Base-by-base conservation (phyloP, 2,329 filamentous ascomycete genomes). In the Fusarium avenaceum region DNA sequence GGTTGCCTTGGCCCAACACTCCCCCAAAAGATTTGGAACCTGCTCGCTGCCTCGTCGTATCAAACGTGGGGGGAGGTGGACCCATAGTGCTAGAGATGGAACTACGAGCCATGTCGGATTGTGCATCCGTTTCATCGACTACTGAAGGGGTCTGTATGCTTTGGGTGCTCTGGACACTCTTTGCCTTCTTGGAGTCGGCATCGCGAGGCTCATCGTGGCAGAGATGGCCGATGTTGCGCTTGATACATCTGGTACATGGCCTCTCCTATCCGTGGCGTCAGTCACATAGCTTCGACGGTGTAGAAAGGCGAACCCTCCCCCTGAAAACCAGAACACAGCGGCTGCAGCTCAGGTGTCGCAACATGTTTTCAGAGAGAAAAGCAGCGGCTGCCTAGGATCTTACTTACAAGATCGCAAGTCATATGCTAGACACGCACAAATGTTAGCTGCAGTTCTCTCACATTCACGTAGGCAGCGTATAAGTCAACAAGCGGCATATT, bases 171-270 rank as follows among this genome's bases (percentile, higher is more conserved):
- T 75, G 76, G 66, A 67, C 67, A 76, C 83, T 86, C 82, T 95
- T 97, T 73, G 87, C 82, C 81, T 94, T 95, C 81, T 96, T 97
- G 63, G 90, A 80, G 66, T 90, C 88, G 72, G 89, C 85, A 76
- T 99, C 95, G 80, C 95, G 90, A 72, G 94, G 95, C 81, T 98
- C 96, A 81, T 99, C 96, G 83, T 97, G 96, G 81, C 96, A 99
- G 71, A 99, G 87, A 81, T 99, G 96, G 75, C 95, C 96, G 80
- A 99, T 99, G 82, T 97, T 97, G 77, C 96, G 91, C 83, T 98
- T 99, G 82, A 98, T 93, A 85, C 96, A 99, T 82, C 96, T 89
- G 75, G 93, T 95, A 87, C 96, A 99, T 76, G 96, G 96, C 78
- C 96, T 91, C 84, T 97, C 93, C 93, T 96, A 80, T 72, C 56